Evolutionary conservation across 2,329 filamentous ascomycete genomes (phyloP).

Genomic region (Pyrenophora teres): DNA sequence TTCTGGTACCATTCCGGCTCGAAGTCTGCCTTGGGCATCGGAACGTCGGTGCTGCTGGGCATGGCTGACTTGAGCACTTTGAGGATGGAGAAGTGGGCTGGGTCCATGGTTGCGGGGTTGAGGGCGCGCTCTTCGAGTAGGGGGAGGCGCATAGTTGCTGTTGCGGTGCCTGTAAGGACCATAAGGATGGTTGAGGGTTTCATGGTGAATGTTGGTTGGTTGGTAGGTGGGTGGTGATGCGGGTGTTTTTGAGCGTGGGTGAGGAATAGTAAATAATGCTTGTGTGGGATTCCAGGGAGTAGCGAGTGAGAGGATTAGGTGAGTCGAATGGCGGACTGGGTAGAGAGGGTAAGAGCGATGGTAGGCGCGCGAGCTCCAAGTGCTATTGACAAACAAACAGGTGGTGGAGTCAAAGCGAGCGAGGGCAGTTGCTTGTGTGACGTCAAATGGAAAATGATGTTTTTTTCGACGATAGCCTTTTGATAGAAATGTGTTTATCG

Average conservation of each 20-base stretch:
- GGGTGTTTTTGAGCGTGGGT: not conserved
- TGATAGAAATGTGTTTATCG: not conserved
- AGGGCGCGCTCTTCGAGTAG: conserved; percentile 11
- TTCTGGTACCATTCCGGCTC: conserved; percentile 22
- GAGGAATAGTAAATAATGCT: not conserved
- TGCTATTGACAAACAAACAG: conserved; percentile 18
- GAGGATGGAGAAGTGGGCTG: conserved; percentile 19
- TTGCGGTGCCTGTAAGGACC: not conserved
- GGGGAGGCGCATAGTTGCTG: not conserved
- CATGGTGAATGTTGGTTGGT: conserved; percentile 3
- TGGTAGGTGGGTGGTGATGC: not conserved
- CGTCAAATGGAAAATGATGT: not conserved
- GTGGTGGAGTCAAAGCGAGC: not conserved
- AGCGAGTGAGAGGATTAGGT: not conserved
- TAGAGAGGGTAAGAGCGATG: not conserved
- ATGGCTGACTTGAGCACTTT: conserved; percentile 23
- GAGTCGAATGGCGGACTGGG: not conserved
- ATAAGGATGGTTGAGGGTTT: conserved; percentile 7
- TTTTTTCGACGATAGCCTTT: not conserved
- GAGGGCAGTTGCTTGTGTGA: not conserved
- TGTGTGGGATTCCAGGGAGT: not conserved
- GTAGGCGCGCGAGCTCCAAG: conserved; percentile 1
- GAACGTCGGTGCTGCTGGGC: conserved; percentile 4
- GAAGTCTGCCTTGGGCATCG: conserved; percentile 10
- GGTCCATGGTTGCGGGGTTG: conserved; percentile 20